These are phyloP conservation scores for Neurospora sp. DNA, from an alignment of 495 filamentous ascomycete species.

Conservation along the genomic window DNA sequence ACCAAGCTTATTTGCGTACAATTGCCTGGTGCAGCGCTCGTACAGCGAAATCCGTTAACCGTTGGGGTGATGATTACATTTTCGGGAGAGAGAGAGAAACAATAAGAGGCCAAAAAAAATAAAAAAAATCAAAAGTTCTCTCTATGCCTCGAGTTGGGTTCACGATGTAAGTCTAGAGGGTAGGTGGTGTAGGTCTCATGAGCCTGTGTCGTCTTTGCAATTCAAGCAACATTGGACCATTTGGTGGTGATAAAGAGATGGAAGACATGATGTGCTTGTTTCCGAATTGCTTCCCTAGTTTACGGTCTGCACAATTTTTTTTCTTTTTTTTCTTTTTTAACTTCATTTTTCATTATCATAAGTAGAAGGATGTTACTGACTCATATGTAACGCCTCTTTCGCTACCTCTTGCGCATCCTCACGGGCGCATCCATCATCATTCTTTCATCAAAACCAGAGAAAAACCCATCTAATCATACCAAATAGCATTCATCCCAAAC, in stretches of 20 bases:
- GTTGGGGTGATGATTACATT: too few species aligned
- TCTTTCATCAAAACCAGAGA: not conserved
- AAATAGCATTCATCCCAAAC: conserved; percentile 85
- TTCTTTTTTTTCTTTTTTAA: not conserved
- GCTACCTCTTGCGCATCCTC: not conserved
- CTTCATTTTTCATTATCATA: not conserved
- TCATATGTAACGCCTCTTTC: not conserved
- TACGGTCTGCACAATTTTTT: not conserved
- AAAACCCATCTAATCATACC: conserved; percentile 54
- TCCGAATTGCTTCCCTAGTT: not conserved
- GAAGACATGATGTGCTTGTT: not conserved
- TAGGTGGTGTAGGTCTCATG: too few species aligned
- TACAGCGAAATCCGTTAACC: too few species aligned
- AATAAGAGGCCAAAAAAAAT: too few species aligned
- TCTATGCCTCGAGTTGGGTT: too few species aligned
- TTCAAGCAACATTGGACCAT: not conserved
- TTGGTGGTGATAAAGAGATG: not conserved
- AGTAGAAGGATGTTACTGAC: not conserved
- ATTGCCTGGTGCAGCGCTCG: too few species aligned
- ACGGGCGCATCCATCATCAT: not conserved
- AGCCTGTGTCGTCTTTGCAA: too few species aligned
- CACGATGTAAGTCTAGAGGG: too few species aligned
- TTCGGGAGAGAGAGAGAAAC: too few species aligned
- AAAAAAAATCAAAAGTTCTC: too few species aligned
- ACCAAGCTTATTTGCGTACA: not conserved